Base-by-base conservation (phyloP, 768 basidiomycete species). In the Neoboletus magnificus region DNA sequence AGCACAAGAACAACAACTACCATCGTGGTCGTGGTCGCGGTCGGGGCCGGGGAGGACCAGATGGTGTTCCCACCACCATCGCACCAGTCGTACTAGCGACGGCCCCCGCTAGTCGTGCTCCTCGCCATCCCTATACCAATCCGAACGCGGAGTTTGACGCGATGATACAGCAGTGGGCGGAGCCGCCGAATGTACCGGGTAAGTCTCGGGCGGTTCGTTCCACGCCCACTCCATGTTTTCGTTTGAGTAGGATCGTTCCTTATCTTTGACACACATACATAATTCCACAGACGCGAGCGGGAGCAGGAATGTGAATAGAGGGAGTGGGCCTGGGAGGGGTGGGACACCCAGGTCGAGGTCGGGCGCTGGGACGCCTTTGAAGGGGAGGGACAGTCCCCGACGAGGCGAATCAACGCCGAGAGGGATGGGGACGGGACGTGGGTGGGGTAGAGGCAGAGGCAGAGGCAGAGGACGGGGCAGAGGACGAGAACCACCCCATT, bases 21-120 rank as follows among this genome's bases (percentile, higher is more conserved):
- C 58, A 70, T n/a, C 66, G 67, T 36, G 67, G 71, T 4, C 56
- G 62, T 32, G 66, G 64, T 46, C 60, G 63, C 3, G 67, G 70
- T 27, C 54, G 59, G 0, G 62, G 70, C 20, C 47, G 49, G 13
- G 47, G 58, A 45, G 55, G 54, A 10, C 49, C 48, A 8, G 33
- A 43, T 1, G 29, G 20, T 8, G 48, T 16, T 36, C 33, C 44
- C 53, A 41, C 30, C 36, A 3, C 27, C 32, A 5, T 32, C 25
- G 11, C 12, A 25, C 12, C 7, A 27, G 8, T 32, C 25, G 11
- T 18, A 25, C 12, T 5, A 27, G 33, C 54, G 25, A 35, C 33
- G 20, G 20, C 29, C 27, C 20, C 23, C 18, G 12, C 49, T n/a
- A 16, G 22, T 4, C 50, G 35, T 32, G n/a, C 30, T 16, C 56